Evolutionary conservation across 305 asterid genomes (phyloP), one percentile per base, ranked within the genome.

Genomic region (Fraxinus sp.): DNA sequence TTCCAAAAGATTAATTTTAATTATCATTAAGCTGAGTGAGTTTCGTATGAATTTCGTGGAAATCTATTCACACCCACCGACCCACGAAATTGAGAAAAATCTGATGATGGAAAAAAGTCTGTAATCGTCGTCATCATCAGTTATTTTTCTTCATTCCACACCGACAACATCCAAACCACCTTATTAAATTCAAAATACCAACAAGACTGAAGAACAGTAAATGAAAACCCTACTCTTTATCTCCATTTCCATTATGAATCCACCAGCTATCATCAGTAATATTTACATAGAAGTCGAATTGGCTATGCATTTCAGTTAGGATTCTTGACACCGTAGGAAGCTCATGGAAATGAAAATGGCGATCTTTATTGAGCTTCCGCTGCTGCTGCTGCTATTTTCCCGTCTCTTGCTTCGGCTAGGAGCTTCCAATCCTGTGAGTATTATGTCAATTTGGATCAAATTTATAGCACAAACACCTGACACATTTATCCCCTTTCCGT

Each of bases 401-500:
- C 86, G 84, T 86, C 57, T 88, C 71, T 75, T 89, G 84, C 82
- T 88, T 80, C 66, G 79, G 7, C 72, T 79, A 39, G 83, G 81
- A 2, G 81, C 91, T 86, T 86, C 89, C 83, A 81, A 77, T 85
- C 88, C 88, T 83, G 92, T 90, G 37, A 80, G 91, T 86, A 26
- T 43, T 86, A 2, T 77, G 14, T 78, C 30, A 13, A 18, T 18
- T 52, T 64, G 64, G 32, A 79, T 36, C 76, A 8, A 1, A 39
- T 7, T 68, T 52, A 4, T 66, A 57, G n/a, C 9, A 52, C 11
- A 37, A n/a, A 5, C 36, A 32, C 1, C 36, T 68, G 75, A 18
- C 37, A 10, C 1, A 4, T 68, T 4, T 11, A 26, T 28, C 20
- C 20, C 33, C 20, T 68, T 68, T 28, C 37, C 5, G 7, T 68